Percentiles rank a stretch among this genome's conserved stretches.
Evolutionary conservation across 1,139 yeast genomes (phyloP).

Genomic region (Debaryomycetaceae sp.): DNA sequence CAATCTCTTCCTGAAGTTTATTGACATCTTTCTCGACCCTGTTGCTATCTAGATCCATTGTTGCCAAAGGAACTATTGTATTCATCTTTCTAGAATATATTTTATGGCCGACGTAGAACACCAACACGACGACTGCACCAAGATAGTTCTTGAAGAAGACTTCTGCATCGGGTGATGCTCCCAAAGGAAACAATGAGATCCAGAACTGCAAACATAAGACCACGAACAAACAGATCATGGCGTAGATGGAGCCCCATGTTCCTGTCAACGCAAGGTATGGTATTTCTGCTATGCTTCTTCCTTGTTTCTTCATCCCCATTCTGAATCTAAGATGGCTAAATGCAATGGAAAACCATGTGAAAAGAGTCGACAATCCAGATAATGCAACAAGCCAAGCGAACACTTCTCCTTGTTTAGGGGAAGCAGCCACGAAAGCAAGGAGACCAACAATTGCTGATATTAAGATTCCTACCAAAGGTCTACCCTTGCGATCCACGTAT

Average conservation of each 20-base stretch:
- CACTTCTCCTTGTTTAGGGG: constrained; percentile 32
- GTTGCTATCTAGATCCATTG: constrained; percentile 39
- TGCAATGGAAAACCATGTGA: constrained; percentile 42
- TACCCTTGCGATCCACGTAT: constrained; percentile 39
- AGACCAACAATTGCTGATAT: constrained; percentile 35
- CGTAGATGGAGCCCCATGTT: constrained; percentile 34
- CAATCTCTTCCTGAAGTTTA: constrained; percentile 32
- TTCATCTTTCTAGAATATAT: constrained; percentile 27
- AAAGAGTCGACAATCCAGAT: constrained; percentile 39
- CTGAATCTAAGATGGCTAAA: constrained; percentile 39
- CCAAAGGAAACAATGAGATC: constrained; percentile 39
- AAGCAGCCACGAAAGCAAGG: constrained; percentile 41
- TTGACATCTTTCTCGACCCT: constrained; percentile 38
- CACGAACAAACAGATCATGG: constrained; percentile 25
- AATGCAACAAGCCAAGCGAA: constrained; percentile 42
- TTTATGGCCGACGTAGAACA: constrained; percentile 32
- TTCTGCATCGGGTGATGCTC: constrained; percentile 24
- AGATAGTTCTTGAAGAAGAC: constrained; percentile 33
- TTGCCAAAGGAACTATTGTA: constrained; percentile 23
- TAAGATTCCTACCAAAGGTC: constrained; percentile 40
- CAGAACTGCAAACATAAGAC: constrained; percentile 42
- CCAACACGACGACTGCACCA: constrained; percentile 32
- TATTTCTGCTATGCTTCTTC: constrained; percentile 28
- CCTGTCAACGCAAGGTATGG: constrained; percentile 40
- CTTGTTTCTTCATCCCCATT: constrained; percentile 30